Base-by-base conservation (phyloP, 306 rosid species). In the Alnus glutinosa region DNA sequence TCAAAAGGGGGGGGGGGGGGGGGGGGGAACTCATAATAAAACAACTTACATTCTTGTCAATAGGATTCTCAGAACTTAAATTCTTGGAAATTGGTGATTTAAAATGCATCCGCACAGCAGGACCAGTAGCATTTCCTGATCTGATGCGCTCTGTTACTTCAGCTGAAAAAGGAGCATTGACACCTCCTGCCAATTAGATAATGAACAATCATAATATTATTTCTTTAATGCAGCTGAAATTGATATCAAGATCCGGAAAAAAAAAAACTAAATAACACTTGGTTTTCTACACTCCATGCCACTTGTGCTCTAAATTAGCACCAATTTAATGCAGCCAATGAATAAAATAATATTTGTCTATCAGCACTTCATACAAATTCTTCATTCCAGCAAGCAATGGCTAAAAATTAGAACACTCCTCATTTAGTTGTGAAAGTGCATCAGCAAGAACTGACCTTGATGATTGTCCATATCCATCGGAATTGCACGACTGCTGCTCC, bases 71-170 rank as follows among this genome's bases (percentile, higher is more conserved):
- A 74, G 88, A 82, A 79, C 75, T 82, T 83, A 89, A 75, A 80
- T 89, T 91, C 89, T 80, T 89, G 58, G 76, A 75, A 2, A 48
- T 87, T 74, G 95, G 89, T 66, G 90, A 81, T 63, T 94, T 94
- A 75, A 89, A 94, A 76, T 94, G 96, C 89, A 90, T 80, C 82
- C 87, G 90, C 71, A 88, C 87, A 49, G 91, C 91, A 46, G 91
- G 80, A 76, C 89, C 90, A 34, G 83, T 82, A 75, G 85, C 78
- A 79, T 87, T 85, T 79, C 90, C 86, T 39, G 94, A 75, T 80
- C 88, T 86, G 66, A 87, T 68, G 74, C 84, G 90, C 69, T 89
- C 97, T 4, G 90, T 81, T 70, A 79, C 86, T 83, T 92, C 92
- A 68, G 88, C 83, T 66, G 89, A 61, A 80, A 61, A 79, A 64